Conservation (phyloP, 129 eudicot species). For the Artemisia argyi region DNA sequence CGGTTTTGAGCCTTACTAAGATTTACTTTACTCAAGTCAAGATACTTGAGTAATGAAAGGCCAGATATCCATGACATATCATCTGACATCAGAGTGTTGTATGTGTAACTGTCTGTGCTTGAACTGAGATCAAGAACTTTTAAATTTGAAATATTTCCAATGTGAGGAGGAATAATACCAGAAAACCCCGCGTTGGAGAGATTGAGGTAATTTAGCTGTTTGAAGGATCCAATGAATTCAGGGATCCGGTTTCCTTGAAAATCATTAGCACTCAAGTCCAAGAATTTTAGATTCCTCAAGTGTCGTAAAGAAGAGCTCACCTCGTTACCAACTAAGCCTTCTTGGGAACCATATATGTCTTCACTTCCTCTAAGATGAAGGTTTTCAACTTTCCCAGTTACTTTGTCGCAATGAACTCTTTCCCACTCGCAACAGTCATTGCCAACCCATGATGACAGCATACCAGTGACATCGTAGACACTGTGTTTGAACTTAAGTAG, state of each 20-base stretch:
- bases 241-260: slow-evolving; percentile 5
- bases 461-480: no score
- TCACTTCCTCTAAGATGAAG: no score
- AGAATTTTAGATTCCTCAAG: slow-evolving; percentile 9
- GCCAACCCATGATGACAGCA: no score
- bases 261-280: slow-evolving; percentile 18
- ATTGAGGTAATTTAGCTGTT: slow-evolving; percentile 18
- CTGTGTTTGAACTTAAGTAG: no score
- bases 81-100: no score
- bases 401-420: no score
- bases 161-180: slow-evolving; percentile 19
- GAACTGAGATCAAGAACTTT: slow-evolving; percentile 12
- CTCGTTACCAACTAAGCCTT: background rate
- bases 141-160: background rate
- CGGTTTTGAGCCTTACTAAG: background rate
- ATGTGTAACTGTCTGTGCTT: background rate
- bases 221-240: slow-evolving; percentile 19
- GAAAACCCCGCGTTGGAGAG: background rate
- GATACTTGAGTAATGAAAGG: background rate
- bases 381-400: no score
- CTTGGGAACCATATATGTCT: no score
- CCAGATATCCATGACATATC: background rate
- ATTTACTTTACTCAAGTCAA: background rate
- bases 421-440: no score
- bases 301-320: background rate